Conservation (phyloP, 225 moss, liverwort and hornwort species). For the Marchantia paleacea region DNA sequence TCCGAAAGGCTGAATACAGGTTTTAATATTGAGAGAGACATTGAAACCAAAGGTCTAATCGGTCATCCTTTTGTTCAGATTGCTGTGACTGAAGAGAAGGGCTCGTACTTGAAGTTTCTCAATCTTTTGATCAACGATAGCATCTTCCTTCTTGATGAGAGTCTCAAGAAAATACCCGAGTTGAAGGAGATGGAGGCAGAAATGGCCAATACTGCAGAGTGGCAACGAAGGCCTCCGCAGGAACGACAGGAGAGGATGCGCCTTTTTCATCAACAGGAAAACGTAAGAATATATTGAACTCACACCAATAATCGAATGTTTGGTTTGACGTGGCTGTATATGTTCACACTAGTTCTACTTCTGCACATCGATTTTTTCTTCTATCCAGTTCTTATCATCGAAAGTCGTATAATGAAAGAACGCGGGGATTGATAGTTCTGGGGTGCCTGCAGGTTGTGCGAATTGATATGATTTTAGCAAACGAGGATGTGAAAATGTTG, state of each 20-base stretch:
- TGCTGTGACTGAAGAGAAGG: constrained; percentile 82
- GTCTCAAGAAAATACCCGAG: constrained; percentile 90
- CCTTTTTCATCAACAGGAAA: constrained; percentile 85
- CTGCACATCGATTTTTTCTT: background rate
- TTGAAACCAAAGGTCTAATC: background rate
- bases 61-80: constrained; percentile 38
- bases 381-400: background rate
- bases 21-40: too few species aligned
- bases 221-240: constrained; percentile 70
- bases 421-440: background rate
- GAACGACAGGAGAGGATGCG: constrained; percentile 93
- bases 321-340: background rate
- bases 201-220: constrained; percentile 54
- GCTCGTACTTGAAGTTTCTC: constrained; percentile 90
- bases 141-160: constrained; percentile 97
- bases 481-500: constrained; percentile 95
- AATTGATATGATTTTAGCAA: constrained; percentile 95
- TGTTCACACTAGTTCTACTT: background rate
- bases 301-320: background rate
- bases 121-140: constrained; percentile 97
- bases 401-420: background rate
- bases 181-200: constrained; percentile 84
- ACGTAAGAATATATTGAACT: constrained; percentile 37
- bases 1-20: too few species aligned
- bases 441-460: constrained; percentile 64